phyloP scores from a whole-genome alignment of 192 early-diverging fungal genomes.

The Geosiphon pyriformis region DNA sequence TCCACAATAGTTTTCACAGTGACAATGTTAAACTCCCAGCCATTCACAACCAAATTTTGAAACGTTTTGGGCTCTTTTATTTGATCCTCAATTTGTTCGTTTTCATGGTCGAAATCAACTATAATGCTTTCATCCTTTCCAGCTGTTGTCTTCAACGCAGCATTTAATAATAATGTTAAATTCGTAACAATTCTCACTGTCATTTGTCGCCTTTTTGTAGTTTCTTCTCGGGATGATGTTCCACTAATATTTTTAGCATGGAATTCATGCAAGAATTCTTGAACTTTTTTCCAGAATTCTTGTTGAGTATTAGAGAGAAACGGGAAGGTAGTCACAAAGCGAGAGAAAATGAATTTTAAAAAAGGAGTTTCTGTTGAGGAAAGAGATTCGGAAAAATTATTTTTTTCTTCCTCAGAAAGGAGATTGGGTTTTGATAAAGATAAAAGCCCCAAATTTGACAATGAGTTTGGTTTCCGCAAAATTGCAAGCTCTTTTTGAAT shows the following conservation, averaged over 20 bases:
- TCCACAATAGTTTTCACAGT: slow-evolving; percentile 34
- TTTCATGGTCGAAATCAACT: slow-evolving; percentile 2
- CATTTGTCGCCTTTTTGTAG: slow-evolving; percentile 28
- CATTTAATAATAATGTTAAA: slow-evolving; percentile 28
- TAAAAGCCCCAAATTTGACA: slow-evolving; percentile 19
- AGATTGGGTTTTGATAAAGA: slow-evolving; percentile 9
- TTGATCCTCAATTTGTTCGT: neutral
- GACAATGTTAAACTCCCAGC: slow-evolving; percentile 42
- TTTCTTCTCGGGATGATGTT: slow-evolving; percentile 19
- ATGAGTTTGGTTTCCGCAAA: slow-evolving; percentile 24
- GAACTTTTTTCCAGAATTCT: slow-evolving; percentile 44
- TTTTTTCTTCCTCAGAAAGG: no score
- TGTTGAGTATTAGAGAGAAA: slow-evolving; percentile 36
- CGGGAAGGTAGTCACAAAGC: slow-evolving; percentile 44
- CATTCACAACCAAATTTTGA: slow-evolving; percentile 24
- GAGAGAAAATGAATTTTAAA: slow-evolving; percentile 39
- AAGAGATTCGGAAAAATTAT: no score
- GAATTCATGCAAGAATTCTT: slow-evolving; percentile 45
- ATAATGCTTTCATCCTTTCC: slow-evolving; percentile 26
- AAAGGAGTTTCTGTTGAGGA: slow-evolving; percentile 29
- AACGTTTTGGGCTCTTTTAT: slow-evolving; percentile 3
- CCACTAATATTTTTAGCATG: slow-evolving; percentile 33
- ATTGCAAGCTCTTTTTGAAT: slow-evolving; percentile 39
- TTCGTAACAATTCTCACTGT: slow-evolving; percentile 31
- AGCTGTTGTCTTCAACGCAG: slow-evolving; percentile 28